phyloP scores from a whole-genome alignment of 768 basidiomycete species.

The Russula sp. region DNA sequence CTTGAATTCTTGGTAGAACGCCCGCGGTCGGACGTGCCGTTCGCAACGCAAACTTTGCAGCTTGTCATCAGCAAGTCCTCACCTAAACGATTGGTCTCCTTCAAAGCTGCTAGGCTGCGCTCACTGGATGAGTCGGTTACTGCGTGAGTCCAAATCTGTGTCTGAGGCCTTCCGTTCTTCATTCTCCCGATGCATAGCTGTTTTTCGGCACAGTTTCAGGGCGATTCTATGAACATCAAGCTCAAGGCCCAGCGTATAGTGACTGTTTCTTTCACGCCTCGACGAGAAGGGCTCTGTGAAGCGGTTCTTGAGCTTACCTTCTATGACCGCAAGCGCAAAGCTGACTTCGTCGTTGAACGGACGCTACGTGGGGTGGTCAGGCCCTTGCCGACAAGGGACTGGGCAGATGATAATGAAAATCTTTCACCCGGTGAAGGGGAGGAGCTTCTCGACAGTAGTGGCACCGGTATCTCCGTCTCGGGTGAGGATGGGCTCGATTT shows the following conservation, averaged over 20 bases:
- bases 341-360: background rate
- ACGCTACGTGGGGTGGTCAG: background rate
- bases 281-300: conserved; percentile 13
- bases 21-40: background rate
- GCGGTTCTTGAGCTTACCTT: conserved; percentile 14
- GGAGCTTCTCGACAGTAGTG: conserved; percentile 42
- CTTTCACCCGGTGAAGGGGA: conserved; percentile 7
- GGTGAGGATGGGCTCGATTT: conserved; percentile 42
- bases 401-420: background rate
- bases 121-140: background rate
- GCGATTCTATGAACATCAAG: background rate
- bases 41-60: background rate
- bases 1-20: background rate
- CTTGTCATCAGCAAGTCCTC: conserved; percentile 10
- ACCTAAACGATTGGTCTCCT: background rate
- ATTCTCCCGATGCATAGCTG: background rate
- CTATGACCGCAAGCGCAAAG: conserved; percentile 2
- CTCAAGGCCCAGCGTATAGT: background rate
- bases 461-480: conserved; percentile 35
- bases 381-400: background rate
- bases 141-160: conserved; percentile 5
- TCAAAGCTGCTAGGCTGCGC: background rate
- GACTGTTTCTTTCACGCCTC: conserved; percentile 4
- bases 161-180: background rate
- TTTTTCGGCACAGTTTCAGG: conserved; percentile 10